Base-by-base conservation (phyloP, 305 asterid genomes). In the Fraxinus velutina region DNA sequence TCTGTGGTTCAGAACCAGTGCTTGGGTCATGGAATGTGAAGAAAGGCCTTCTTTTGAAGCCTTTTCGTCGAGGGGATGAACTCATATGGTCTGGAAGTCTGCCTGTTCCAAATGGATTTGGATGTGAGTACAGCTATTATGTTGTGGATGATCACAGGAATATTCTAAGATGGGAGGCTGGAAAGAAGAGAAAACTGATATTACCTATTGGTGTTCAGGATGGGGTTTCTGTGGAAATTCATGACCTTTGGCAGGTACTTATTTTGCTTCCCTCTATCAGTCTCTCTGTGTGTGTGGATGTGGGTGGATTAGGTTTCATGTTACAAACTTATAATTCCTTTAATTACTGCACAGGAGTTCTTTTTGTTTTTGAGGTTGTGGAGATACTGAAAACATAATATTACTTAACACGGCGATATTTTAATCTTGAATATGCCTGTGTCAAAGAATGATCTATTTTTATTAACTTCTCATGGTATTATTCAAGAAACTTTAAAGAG, bases 211-310 rank as follows among this genome's bases (percentile, higher is more conserved):
- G 90, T 24, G 88, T 85, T 86, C 93, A 86, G 81, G 91, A 84
- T 83, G 98, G 98, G 83, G 94, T 89, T 79, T 78, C 83, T 84
- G 92, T 93, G 81, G 94, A 88, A 86, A 86, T 96, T 90, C 98
- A 75, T 86, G 98, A 96, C 90, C 97, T 96, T 80, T 94, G 99
- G 99, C 96, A 94, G 99, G 99, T 95, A 47, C 81, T 52, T 77
- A 33, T 32, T 75, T 77, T 47, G 64, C 22, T 76, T 80, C 37
- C 36, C 1, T 78, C 76, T 77, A 37, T 76, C 39, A 3, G 6
- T 21, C 36, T 80, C 52, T 78, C 9, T 36, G 30, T 6, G 27
- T 17, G 66, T 0, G 66, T 17, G 66, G 3, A 6, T 17, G 66
- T 55, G 66, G 3, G 50, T 72, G 37, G 60, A 29, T 72, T 60